Evolutionary conservation across 1,284 basidiomycete genomes (phyloP).

Genomic region (Cystobasidium sp.): DNA sequence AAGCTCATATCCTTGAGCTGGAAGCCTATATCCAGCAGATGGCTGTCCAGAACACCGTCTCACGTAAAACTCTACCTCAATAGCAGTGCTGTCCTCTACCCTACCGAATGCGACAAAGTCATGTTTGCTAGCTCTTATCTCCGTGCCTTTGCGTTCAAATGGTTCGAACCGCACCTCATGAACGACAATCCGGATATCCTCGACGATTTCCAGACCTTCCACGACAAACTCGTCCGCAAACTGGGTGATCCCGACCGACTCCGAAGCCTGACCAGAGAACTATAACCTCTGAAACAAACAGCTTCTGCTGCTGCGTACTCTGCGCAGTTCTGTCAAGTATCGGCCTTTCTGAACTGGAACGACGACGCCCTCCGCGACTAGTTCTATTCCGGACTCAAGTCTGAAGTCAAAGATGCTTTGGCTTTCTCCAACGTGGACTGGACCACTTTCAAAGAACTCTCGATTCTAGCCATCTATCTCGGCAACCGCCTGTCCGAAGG

Average conservation of each 20-base stretch:
- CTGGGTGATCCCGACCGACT: slow-evolving; percentile 21
- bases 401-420: slow-evolving; percentile 46
- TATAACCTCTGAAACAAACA: slow-evolving; percentile 42
- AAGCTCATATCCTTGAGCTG: no score
- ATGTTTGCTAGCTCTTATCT: slow-evolving; percentile 47
- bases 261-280: slow-evolving; percentile 44
- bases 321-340: slow-evolving; percentile 41
- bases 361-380: slow-evolving; percentile 42
- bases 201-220: neutral
- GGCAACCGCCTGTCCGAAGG: slow-evolving; percentile 46
- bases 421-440: slow-evolving; percentile 4
- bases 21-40: no score
- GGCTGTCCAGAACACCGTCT: no score
- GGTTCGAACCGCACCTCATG: slow-evolving; percentile 45
- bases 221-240: slow-evolving; percentile 18
- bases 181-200: slow-evolving; percentile 12
- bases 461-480: slow-evolving; percentile 25
- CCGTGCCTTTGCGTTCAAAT: slow-evolving; percentile 45
- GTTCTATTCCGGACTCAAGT: slow-evolving; percentile 48
- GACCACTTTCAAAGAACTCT: neutral
- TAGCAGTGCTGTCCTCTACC: slow-evolving; percentile 23
- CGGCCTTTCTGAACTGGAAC: slow-evolving; percentile 43
- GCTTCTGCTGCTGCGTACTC: slow-evolving; percentile 44
- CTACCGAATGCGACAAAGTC: slow-evolving; percentile 45
- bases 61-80: slow-evolving; percentile 4